Evolutionary conservation across 2,329 filamentous ascomycete species (phyloP), one percentile per base, ranked within the genome.

Genomic region (Arthrobotrys conoides): DNA sequence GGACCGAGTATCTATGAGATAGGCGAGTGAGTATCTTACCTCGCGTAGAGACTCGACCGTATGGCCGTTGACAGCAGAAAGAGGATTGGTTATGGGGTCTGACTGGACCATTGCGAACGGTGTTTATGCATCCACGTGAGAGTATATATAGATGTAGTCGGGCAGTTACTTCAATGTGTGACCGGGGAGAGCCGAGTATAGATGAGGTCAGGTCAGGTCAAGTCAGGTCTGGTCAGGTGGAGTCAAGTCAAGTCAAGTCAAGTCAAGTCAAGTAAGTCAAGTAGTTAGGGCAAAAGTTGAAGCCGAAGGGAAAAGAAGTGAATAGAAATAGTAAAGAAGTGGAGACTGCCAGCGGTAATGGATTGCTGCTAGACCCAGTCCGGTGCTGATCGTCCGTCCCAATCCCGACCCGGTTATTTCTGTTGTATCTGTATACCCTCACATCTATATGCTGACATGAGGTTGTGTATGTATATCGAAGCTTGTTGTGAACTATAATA

Each of bases 41-140:
- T 77, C 73, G 22, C 73, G 59, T 20, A 77, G 22, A 48, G 73
- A 67, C 24, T 77, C 73, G 51, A 77, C 67, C 12, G 73, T 77
- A 22, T 71, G 73, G 22, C 71, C 71, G 36, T 44, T 44, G n/a
- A 68, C 67, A 14, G 63, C 59, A 12, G 73, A 51, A 24, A 51
- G 48, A 51, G 22, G 48, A 10, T 24, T 51, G 48, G 18, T 46
- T 46, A 46, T 18, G 48, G 48, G 48, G 48, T 51, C 48, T 51
- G 48, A 24, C 20, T 51, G 48, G 48, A 51, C 48, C 48, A 51
- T 51, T 22, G 48, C 48, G 48, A 46, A 46, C 18, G 6, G n/a
- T 46, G 44, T 46, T 46, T 20, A 51, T 22, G 48, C 22, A 51
- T 51, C 48, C 44, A 46, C 44, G 44, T 46, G 44, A 41, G 38